Base-by-base conservation (phyloP, 192 early-diverging fungal genomes). In the Pilaira anomala region DNA sequence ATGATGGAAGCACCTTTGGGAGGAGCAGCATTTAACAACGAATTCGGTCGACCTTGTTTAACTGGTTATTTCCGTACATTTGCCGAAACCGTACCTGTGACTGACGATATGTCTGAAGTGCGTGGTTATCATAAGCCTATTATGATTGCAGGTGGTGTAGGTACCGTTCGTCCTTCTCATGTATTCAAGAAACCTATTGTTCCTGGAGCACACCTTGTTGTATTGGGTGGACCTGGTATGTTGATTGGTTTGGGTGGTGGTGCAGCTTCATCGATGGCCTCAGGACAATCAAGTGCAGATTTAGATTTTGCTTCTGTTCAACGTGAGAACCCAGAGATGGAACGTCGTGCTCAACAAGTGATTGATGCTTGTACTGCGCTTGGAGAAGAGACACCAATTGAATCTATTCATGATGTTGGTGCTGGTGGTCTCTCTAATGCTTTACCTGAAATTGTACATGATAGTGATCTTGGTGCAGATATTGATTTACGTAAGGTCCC, bases 61-160 rank as follows among this genome's bases (percentile, higher is more conserved):
- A 85, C 90, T 25, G 98, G 98, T 26, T 99, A 93, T 80, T 99
- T 99, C 87, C 88, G 98, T 72, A 98, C 96, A 1, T 93, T 91
- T 78, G 79, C 86, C 58, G 83, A 85, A 68, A 67, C 81, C 2
- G 69, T 82, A 1, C 86, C 87, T 25, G 78, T 75, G 57, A 65
- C 75, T 28, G 77, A 80, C 29, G 67, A 73, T 28, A 67, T 64
- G 53, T 65, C 62, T 45, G 95, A 95, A 72, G 69, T 91, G 63
- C 88, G 96, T 57, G 97, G 97, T 7, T 99, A 94, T 80, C 96
- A 98, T 78, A 99, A 99, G 78, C 97, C 97, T 16, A 98, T 99
- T 64, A 99, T 98, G 97, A 86, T 99, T 63, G 96, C 97, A 16
- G 97, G 97, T 67, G 97, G 97, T 49, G 79, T 98, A 61, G 97